phyloP scores from a whole-genome alignment of 2,329 filamentous ascomycete genomes.

The Coniochaeta sp. region DNA sequence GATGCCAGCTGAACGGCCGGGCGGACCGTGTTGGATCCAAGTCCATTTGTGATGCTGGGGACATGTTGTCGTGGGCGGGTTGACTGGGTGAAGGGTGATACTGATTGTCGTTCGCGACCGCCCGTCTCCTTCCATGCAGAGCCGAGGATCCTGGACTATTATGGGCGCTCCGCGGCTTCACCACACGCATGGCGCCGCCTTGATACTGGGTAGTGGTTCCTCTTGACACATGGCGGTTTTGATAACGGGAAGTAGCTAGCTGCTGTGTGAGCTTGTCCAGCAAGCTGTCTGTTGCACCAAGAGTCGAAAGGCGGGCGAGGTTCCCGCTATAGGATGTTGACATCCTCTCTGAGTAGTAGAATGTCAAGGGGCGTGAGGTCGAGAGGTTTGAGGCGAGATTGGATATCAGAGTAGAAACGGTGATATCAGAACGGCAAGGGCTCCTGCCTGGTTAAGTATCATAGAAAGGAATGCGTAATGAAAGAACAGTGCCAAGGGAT shows the following conservation, averaged over 20 bases:
- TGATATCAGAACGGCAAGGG: constrained; percentile 3
- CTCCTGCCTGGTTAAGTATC: constrained; percentile 10
- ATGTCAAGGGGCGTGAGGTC: background rate
- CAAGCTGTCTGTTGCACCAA: constrained; percentile 25
- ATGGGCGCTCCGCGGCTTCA: constrained; percentile 59
- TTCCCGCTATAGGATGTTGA: background rate
- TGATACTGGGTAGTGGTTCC: constrained; percentile 35
- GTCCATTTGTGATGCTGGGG: background rate
- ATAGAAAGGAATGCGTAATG: constrained; percentile 7
- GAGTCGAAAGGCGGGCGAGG: background rate
- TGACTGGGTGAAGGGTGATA: constrained; percentile 17
- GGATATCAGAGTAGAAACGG: constrained; percentile 1
- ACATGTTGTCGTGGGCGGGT: background rate
- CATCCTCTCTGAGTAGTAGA: background rate
- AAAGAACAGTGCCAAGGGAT: constrained; percentile 6
- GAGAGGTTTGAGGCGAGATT: background rate
- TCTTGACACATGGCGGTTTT: constrained; percentile 38
- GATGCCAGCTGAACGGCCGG: constrained; percentile 71
- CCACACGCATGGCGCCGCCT: constrained; percentile 47
- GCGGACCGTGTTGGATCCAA: constrained; percentile 20
- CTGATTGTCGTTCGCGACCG: constrained; percentile 45
- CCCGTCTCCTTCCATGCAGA: constrained; percentile 41
- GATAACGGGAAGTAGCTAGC: constrained; percentile 31
- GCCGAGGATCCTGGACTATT: constrained; percentile 57
- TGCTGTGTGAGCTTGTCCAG: constrained; percentile 46